Percentiles rank a stretch among this genome's conserved stretches.
These are phyloP conservation scores for Fusarium virguliforme DNA, from an alignment of 2,329 filamentous ascomycete genomes.

Conservation along the genomic window DNA sequence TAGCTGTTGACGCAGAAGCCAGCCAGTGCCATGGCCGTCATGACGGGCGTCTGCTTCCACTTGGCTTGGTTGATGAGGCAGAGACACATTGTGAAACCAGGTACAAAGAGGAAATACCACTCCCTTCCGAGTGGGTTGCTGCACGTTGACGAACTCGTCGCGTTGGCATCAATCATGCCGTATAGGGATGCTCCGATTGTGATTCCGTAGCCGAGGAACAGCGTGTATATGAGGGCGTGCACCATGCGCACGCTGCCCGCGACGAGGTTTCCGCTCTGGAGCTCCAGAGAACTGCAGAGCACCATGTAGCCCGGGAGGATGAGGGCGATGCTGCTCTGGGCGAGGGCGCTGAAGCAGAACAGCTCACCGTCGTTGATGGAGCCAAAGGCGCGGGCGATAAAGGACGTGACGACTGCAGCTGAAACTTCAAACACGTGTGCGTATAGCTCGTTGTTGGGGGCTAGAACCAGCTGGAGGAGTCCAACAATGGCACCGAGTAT, in stretches of 20 bases:
- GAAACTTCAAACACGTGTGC: conserved; percentile 68
- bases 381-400: conserved; percentile 78
- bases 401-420: conserved; percentile 77
- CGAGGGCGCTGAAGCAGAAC: conserved; percentile 81
- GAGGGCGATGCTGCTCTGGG: conserved; percentile 82
- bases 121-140: conserved; percentile 60
- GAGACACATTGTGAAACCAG: conserved; percentile 80
- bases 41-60: conserved; percentile 82
- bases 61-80: conserved; percentile 87
- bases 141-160: conserved; percentile 64
- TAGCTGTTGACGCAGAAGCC: conserved; percentile 86
- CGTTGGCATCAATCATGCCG: conserved; percentile 72
- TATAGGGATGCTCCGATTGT: conserved; percentile 79
- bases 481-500: conserved; percentile 82
- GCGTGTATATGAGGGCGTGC: conserved; percentile 81
- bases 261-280: conserved; percentile 80
- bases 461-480: conserved; percentile 80
- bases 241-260: conserved; percentile 83
- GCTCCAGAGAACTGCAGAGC: conserved; percentile 70
- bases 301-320: conserved; percentile 76
- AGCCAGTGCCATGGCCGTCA: conserved; percentile 80
- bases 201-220: conserved; percentile 82
- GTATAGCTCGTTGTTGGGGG: conserved; percentile 81
- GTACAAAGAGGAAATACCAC: conserved; percentile 80
- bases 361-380: conserved; percentile 72